Evolutionary conservation across 2,329 filamentous ascomycete genomes (phyloP).

Genomic region (Colletotrichum nymphaeae): DNA sequence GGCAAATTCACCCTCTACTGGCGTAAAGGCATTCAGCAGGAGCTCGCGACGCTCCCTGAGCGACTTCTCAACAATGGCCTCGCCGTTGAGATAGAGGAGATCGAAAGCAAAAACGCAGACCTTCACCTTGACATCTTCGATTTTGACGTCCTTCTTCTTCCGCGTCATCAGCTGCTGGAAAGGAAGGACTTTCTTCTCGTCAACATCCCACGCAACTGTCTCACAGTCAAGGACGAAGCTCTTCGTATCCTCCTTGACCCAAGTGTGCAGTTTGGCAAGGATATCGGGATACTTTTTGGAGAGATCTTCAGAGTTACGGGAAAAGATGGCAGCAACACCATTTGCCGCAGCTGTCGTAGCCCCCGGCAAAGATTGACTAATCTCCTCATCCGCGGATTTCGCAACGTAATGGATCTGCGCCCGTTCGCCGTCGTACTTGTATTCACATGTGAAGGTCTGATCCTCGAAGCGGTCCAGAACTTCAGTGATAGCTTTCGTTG

Average conservation of each 20-base stretch:
- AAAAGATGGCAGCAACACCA: slow-evolving; percentile 94
- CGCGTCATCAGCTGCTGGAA: slow-evolving; percentile 99
- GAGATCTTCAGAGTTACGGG: slow-evolving; percentile 94
- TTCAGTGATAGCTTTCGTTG: slow-evolving; percentile 97
- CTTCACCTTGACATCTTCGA: slow-evolving; percentile 95
- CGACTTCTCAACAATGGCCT: slow-evolving; percentile 87
- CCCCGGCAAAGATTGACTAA: slow-evolving; percentile 69
- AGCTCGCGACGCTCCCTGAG: slow-evolving; percentile 86
- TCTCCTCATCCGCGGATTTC: slow-evolving; percentile 78
- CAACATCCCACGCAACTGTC: slow-evolving; percentile 96
- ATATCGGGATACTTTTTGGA: slow-evolving; percentile 99
- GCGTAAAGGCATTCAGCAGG: slow-evolving; percentile 77
- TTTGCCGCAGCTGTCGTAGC: slow-evolving; percentile 74
- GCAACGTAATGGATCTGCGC: slow-evolving; percentile 99
- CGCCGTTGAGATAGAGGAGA: slow-evolving; percentile 90
- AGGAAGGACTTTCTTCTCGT: slow-evolving; percentile 93
- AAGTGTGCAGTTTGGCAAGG: slow-evolving; percentile 84
- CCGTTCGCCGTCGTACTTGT: slow-evolving; percentile 98
- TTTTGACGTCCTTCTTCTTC: slow-evolving; percentile 96
- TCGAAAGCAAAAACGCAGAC: slow-evolving; percentile 98
- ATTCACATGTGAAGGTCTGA: slow-evolving; percentile 97
- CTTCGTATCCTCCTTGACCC: slow-evolving; percentile 90
- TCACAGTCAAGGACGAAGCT: slow-evolving; percentile 99
- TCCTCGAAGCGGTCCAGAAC: slow-evolving; percentile 96
- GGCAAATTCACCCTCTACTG: slow-evolving; percentile 88